Percentiles rank a stretch among this genome's conserved stretches.
phyloP scores from a whole-genome alignment of 2,329 filamentous ascomycete species.

The Fusarium pininemorale region DNA sequence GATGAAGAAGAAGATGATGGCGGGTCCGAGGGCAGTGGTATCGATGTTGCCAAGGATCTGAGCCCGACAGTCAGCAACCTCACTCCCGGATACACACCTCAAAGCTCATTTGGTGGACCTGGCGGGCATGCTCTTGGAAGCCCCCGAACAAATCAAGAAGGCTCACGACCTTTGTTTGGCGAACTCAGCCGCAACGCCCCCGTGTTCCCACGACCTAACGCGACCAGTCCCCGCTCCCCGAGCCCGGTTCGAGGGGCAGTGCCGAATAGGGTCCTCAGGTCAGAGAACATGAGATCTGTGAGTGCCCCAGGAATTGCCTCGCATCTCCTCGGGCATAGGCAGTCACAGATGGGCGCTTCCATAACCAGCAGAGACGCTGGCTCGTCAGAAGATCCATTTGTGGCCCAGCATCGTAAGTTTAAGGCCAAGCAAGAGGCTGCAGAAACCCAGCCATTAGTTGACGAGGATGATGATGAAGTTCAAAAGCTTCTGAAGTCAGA shows the following conservation, averaged over 20 bases:
- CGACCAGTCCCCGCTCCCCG: constrained; percentile 74
- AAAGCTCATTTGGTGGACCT: constrained; percentile 66
- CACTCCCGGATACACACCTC: constrained; percentile 62
- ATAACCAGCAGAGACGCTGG: constrained; percentile 50
- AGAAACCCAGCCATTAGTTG: constrained; percentile 65
- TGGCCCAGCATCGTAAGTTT: constrained; percentile 60
- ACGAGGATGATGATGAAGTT: constrained; percentile 76
- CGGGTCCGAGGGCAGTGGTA: constrained; percentile 66
- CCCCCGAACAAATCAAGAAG: constrained; percentile 54
- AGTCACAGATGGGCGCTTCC: constrained; percentile 50
- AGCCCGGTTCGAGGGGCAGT: constrained; percentile 72
- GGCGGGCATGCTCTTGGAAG: constrained; percentile 50
- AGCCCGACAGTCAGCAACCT: constrained; percentile 60
- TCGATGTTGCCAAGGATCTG: constrained; percentile 72
- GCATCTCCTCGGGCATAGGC: constrained; percentile 58
- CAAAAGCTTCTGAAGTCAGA: constrained; percentile 69
- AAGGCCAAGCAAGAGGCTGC: constrained; percentile 66
- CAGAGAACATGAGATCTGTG: constrained; percentile 65
- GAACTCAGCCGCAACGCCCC: constrained; percentile 62
- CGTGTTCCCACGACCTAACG: constrained; percentile 62
- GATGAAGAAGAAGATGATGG: constrained; percentile 59
- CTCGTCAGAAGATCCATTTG: constrained; percentile 56
- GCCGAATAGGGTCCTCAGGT: constrained; percentile 58
- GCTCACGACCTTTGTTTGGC: constrained; percentile 61
- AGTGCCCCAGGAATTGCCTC: constrained; percentile 69